Conservation (phyloP, 1,139 yeast species). For the Kurtzmaniella quercitrusa region DNA sequence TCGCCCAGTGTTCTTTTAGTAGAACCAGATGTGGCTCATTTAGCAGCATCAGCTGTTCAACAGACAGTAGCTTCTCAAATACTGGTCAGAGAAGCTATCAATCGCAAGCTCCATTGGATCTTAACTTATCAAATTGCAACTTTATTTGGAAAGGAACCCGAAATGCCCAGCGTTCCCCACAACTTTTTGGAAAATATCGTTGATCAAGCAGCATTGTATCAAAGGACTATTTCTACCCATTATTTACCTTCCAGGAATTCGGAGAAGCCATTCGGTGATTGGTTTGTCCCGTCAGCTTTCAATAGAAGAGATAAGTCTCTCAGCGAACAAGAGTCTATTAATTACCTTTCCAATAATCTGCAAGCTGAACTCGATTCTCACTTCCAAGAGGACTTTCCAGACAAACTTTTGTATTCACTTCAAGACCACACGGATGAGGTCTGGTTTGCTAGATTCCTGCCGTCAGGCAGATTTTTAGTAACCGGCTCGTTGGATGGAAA, state of each 20-base stretch:
- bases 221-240: slow-evolving; percentile 25
- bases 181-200: slow-evolving; percentile 26
- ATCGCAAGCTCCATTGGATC: background rate
- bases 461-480: slow-evolving; percentile 70
- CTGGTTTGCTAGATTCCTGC: slow-evolving; percentile 79
- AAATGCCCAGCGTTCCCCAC: slow-evolving; percentile 14
- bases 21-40: background rate
- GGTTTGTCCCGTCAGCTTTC: background rate
- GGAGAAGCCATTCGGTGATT: background rate
- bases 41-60: background rate
- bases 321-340: background rate
- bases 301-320: background rate
- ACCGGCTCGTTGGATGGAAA: slow-evolving; percentile 72
- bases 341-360: slow-evolving; percentile 2
- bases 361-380: slow-evolving; percentile 11
- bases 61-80: background rate
- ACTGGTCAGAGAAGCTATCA: background rate
- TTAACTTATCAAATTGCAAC: background rate
- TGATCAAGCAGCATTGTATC: slow-evolving; percentile 26
- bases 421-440: slow-evolving; percentile 68
- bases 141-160: slow-evolving; percentile 1
- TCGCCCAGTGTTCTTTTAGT: slow-evolving; percentile 4
- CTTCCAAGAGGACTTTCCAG: slow-evolving; percentile 45
- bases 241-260: slow-evolving; percentile 31
- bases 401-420: slow-evolving; percentile 34